A percentile compares a stretch with the other conserved stretches of the same genome.
Conservation (phyloP, 768 basidiomycete species). For the Xanthoconium purpureum region DNA sequence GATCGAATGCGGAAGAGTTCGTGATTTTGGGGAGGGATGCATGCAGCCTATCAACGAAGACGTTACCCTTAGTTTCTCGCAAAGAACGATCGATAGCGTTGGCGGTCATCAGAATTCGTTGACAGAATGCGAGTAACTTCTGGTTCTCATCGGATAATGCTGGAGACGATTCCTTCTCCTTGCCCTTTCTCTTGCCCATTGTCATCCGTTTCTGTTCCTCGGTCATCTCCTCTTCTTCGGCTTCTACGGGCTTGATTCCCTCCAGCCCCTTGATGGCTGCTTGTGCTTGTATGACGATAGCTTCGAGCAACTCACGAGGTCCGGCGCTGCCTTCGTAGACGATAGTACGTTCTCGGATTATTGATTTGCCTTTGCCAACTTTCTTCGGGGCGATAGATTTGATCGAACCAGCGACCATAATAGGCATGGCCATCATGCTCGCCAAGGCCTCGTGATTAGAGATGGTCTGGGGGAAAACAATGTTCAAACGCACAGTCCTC, state of each 20-base stretch:
- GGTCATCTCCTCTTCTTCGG: constrained; percentile 62
- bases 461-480: constrained; percentile 59
- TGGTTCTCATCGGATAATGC: constrained; percentile 67
- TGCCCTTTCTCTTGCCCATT: constrained; percentile 59
- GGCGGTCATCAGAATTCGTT: constrained; percentile 79
- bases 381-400: constrained; percentile 63
- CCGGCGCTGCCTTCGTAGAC: constrained; percentile 89
- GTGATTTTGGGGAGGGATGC: constrained; percentile 72
- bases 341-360: constrained; percentile 76
- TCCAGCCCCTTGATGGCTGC: constrained; percentile 88
- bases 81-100: constrained; percentile 85
- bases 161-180: constrained; percentile 44
- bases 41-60: constrained; percentile 78
- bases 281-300: constrained; percentile 87
- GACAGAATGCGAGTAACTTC: constrained; percentile 78
- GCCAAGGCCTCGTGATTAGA: constrained; percentile 91
- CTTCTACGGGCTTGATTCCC: constrained; percentile 50
- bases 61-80: constrained; percentile 84
- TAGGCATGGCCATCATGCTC: constrained; percentile 96
- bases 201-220: constrained; percentile 91
- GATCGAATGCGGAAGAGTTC: constrained; percentile 47
- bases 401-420: constrained; percentile 77
- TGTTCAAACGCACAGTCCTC: background rate
- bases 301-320: constrained; percentile 88
- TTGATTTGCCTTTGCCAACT: constrained; percentile 40